A percentile compares a stretch with the other conserved stretches of the same genome.
These are phyloP conservation scores for Xylariaceae sp. DNA, from an alignment of 2,329 filamentous ascomycete genomes.

Conservation along the genomic window DNA sequence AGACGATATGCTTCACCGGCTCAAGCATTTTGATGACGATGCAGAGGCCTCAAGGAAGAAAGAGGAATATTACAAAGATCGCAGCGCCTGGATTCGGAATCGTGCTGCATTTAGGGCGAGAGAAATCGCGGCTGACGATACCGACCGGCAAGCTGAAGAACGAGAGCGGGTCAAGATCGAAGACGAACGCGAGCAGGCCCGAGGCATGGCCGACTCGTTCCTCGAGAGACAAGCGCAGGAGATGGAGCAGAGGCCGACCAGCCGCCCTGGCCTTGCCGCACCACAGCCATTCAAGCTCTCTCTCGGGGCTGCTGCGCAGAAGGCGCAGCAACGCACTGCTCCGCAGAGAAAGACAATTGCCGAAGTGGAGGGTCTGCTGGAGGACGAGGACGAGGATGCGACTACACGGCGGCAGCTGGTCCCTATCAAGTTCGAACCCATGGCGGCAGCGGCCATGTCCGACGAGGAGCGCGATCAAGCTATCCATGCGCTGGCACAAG, in stretches of 20 bases:
- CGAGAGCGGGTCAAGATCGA: conserved; percentile 63
- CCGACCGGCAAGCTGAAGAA: conserved; percentile 71
- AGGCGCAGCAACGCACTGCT: conserved; percentile 47
- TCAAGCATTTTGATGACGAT: conserved; percentile 85
- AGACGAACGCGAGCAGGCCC: conserved; percentile 68
- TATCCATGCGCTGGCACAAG: conserved; percentile 71
- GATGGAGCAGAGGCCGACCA: conserved; percentile 44
- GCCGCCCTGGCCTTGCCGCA: conserved; percentile 33
- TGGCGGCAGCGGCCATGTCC: conserved; percentile 60
- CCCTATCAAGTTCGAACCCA: conserved; percentile 73
- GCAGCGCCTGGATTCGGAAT: conserved; percentile 75
- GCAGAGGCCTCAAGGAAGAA: conserved; percentile 64
- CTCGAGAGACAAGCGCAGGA: conserved; percentile 77
- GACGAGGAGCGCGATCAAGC: conserved; percentile 84
- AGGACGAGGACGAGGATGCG: conserved; percentile 82
- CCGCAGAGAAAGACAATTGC: conserved; percentile 71
- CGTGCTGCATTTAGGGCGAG: conserved; percentile 64
- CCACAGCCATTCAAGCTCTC: conserved; percentile 88
- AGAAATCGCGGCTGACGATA: conserved; percentile 72
- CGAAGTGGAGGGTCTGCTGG: conserved; percentile 87
- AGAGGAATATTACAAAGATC: conserved; percentile 82
- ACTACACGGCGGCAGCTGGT: conserved; percentile 67
- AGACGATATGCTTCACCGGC: conserved; percentile 61
- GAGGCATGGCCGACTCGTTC: conserved; percentile 85
- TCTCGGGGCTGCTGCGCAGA: conserved; percentile 80